These are phyloP conservation scores for Fomitopsis schrenkii DNA, from an alignment of 1,284 basidiomycete genomes.

Conservation along the genomic window DNA sequence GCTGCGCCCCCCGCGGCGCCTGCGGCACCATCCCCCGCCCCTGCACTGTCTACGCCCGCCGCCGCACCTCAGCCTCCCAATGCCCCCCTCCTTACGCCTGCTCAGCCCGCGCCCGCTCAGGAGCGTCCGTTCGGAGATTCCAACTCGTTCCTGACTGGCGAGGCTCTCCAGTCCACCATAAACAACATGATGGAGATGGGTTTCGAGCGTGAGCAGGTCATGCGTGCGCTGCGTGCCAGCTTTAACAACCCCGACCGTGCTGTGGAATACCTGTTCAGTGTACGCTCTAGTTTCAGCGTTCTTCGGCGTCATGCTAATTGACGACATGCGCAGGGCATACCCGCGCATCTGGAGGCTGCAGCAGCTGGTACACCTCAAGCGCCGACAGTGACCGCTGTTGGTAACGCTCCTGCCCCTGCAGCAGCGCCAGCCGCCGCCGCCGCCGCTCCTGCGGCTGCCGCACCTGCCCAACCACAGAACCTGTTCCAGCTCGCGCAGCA, in stretches of 20 bases:
- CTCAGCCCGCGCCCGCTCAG: slow-evolving; percentile 33
- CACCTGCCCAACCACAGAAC: slow-evolving; percentile 51
- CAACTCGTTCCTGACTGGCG: slow-evolving; percentile 70
- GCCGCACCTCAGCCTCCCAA: slow-evolving; percentile 32
- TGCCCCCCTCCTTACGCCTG: slow-evolving; percentile 29
- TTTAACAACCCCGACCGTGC: slow-evolving; percentile 99
- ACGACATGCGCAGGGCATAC: slow-evolving; percentile 63
- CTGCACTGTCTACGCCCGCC: slow-evolving; percentile 32
- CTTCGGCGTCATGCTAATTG: slow-evolving; percentile 6
- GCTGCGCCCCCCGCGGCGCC: slow-evolving; percentile 28
- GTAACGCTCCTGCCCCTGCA: slow-evolving; percentile 29
- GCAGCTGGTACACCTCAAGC: slow-evolving; percentile 29
- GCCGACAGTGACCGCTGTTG: slow-evolving; percentile 25
- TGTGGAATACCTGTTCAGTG: slow-evolving; percentile 95
- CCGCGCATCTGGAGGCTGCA: slow-evolving; percentile 59
- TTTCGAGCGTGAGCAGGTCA: slow-evolving; percentile 83
- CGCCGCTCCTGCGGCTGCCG: slow-evolving; percentile 28
- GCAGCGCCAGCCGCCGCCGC: slow-evolving; percentile 34
- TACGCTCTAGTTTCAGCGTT: slow-evolving; percentile 36
- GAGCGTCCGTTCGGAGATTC: slow-evolving; percentile 44
- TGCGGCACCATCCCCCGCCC: slow-evolving; percentile 25
- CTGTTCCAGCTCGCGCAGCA: slow-evolving; percentile 82
- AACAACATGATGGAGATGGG: slow-evolving; percentile 93
- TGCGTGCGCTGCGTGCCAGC: slow-evolving; percentile 86
- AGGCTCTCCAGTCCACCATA: slow-evolving; percentile 72